A percentile compares a stretch with the other conserved stretches of the same genome.
Evolutionary conservation across 768 basidiomycete genomes (phyloP).

Genomic region (Panaeolus cyanescens): DNA sequence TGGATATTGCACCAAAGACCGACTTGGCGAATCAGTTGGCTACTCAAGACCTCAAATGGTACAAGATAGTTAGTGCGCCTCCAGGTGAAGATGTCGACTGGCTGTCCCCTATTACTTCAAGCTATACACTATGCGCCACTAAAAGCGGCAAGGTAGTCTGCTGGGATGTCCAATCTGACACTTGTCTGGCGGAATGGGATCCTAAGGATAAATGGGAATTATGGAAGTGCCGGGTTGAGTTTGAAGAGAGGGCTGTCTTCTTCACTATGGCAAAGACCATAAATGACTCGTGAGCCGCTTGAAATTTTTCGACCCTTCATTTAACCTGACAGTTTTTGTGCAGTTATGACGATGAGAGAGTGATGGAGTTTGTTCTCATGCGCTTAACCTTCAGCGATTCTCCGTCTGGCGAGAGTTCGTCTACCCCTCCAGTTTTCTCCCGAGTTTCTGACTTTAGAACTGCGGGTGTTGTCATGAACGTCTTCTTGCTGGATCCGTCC

Average conservation of each 20-base stretch:
- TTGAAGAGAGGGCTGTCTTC: constrained; percentile 68
- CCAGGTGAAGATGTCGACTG: constrained; percentile 73
- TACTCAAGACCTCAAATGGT: constrained; percentile 46
- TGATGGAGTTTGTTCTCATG: constrained; percentile 77
- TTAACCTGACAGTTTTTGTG: not conserved
- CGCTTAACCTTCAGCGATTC: constrained; percentile 60
- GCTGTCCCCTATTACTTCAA: constrained; percentile 76
- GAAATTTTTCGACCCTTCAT: not conserved
- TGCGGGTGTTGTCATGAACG: constrained; percentile 73
- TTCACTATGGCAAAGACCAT: constrained; percentile 76
- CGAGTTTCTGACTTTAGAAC: constrained; percentile 66
- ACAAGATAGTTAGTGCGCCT: constrained; percentile 67
- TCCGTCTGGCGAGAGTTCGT: constrained; percentile 38
- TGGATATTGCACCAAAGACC: constrained; percentile 28
- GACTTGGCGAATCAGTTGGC: constrained; percentile 11
- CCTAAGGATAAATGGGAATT: constrained; percentile 66
- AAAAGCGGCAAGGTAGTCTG: constrained; percentile 77
- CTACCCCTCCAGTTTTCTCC: constrained; percentile 50
- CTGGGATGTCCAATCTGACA: constrained; percentile 69
- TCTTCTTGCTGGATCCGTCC: constrained; percentile 71
- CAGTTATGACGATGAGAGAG: constrained; percentile 60
- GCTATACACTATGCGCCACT: constrained; percentile 76
- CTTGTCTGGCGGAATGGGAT: constrained; percentile 69
- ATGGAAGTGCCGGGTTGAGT: constrained; percentile 81
- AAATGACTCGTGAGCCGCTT: constrained; percentile 43